Evolutionary conservation across 257 asterid species (phyloP).

Genomic region (Gentiana straminea): DNA sequence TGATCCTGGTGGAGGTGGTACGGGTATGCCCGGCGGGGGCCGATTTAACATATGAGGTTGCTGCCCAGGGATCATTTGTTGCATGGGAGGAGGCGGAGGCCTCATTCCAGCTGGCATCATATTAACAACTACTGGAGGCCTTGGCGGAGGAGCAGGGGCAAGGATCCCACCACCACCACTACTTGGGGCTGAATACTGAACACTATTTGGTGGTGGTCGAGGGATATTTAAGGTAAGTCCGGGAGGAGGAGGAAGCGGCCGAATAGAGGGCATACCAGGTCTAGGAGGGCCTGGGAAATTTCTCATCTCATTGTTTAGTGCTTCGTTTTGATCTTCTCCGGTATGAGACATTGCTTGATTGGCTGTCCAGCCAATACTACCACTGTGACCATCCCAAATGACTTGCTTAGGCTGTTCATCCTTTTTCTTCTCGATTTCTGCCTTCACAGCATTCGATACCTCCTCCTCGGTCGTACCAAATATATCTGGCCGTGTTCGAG

Average conservation of each 20-base stretch:
- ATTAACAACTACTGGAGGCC: constrained; percentile 48
- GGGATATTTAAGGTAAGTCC: constrained; percentile 74
- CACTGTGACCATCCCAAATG: constrained; percentile 96
- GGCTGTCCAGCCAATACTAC: constrained; percentile 90
- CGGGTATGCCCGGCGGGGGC: constrained; percentile 38
- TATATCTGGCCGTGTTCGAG: constrained; percentile 86
- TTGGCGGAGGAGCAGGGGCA: constrained; percentile 67
- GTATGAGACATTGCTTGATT: constrained; percentile 86
- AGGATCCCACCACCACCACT: constrained; percentile 36
- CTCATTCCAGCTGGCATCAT: constrained; percentile 41
- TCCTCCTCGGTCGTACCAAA: constrained; percentile 98
- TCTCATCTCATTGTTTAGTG: constrained; percentile 35
- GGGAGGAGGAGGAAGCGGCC: constrained; percentile 87
- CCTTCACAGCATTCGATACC: constrained; percentile 93
- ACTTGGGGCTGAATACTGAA: constrained; percentile 44
- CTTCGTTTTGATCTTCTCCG: constrained; percentile 51
- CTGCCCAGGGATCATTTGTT: constrained; percentile 50
- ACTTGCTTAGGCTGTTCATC: constrained; percentile 96
- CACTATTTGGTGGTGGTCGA: constrained; percentile 47
- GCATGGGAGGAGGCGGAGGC: constrained; percentile 69
- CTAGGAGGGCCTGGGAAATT: constrained; percentile 71
- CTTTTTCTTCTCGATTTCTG: constrained; percentile 86
- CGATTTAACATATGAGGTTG: constrained; percentile 55
- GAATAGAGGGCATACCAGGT: constrained; percentile 57
- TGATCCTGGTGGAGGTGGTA: constrained; percentile 83